Base-by-base conservation (phyloP, 805 yeast genomes). In the Candida sanyiensis region DNA sequence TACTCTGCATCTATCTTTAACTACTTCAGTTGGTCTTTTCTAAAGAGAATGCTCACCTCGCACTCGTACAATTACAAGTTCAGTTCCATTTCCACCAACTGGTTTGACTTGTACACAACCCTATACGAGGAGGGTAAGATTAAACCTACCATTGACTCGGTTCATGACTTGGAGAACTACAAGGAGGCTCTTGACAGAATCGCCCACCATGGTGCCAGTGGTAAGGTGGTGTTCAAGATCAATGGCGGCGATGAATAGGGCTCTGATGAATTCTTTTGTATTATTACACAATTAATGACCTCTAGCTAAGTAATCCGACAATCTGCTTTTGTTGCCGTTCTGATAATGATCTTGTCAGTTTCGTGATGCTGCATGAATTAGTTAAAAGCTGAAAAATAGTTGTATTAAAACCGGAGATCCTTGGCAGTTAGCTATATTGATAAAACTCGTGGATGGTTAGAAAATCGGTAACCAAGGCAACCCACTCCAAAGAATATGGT, bases 81-180 rank as follows among this genome's bases (percentile, higher is more conserved):
- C 48, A 36, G 25, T 45, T 6, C 19, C 49, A 45, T 26, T 47
- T 8, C 22, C 5, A 45, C 24, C 51, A 65, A 59, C 34, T 60
- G 46, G 51, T 46, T 42, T 39, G 49, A 49, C 24, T 42, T 52
- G 10, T 65, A 67, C 17, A 44, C 41, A 17, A 58, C 62, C 23
- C 45, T 71, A 37, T 56, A 71, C 43, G 62, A 59, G 13, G 57
- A 64, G 12, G 72, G 69, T 2, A 54, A 65, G 11, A 49, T 75
- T 38, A 56, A 59, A 34, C 62, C 77, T 5, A 56, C 63, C 6
- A 64, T 83, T 33, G 90, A 83, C 51, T 66, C 79, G 5, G 71
- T 69, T 25, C 69, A 62, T 44, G 54, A 65, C 12, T 68, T 80
- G 45, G 69, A 63, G 2, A 71, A 81, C 13, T 73, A 56, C 45